phyloP scores from a whole-genome alignment of 1,139 yeast genomes.

The Blastobotrys ciferrii region DNA sequence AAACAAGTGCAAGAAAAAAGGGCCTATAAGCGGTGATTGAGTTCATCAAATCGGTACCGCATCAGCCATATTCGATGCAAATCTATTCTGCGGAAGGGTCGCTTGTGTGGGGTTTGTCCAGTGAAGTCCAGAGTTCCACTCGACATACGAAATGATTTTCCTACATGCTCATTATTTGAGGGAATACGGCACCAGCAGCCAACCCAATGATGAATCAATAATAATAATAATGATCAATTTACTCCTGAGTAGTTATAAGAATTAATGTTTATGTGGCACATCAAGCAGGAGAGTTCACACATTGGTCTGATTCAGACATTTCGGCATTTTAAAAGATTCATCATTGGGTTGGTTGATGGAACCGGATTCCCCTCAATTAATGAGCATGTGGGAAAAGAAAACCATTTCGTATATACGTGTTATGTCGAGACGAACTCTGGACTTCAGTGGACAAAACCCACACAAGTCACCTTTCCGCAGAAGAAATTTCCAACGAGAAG shows the following conservation, averaged over 20 bases:
- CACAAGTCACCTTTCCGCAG: constrained; percentile 3
- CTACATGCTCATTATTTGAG: constrained; percentile 2
- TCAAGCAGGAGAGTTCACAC: background rate
- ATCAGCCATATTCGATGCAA: background rate
- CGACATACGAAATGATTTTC: background rate
- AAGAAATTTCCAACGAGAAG: constrained; percentile 4
- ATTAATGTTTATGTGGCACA: background rate
- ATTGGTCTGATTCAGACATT: background rate
- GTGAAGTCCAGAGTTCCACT: background rate
- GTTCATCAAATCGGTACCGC: background rate
- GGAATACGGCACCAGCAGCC: background rate
- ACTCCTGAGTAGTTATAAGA: background rate
- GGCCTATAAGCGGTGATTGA: too few species aligned
- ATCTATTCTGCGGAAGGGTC: background rate
- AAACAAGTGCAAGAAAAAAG: too few species aligned
- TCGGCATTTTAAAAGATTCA: too few species aligned
- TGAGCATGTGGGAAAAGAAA: too few species aligned
- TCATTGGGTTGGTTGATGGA: too few species aligned
- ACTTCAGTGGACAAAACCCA: too few species aligned
- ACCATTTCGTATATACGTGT: too few species aligned
- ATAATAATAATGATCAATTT: background rate
- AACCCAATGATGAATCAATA: background rate
- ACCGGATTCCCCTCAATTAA: background rate
- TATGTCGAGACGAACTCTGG: too few species aligned
- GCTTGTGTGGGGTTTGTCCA: background rate